Evolutionary conservation across 2,329 filamentous ascomycete species (phyloP).

Genomic region (Colletotrichum sp.): DNA sequence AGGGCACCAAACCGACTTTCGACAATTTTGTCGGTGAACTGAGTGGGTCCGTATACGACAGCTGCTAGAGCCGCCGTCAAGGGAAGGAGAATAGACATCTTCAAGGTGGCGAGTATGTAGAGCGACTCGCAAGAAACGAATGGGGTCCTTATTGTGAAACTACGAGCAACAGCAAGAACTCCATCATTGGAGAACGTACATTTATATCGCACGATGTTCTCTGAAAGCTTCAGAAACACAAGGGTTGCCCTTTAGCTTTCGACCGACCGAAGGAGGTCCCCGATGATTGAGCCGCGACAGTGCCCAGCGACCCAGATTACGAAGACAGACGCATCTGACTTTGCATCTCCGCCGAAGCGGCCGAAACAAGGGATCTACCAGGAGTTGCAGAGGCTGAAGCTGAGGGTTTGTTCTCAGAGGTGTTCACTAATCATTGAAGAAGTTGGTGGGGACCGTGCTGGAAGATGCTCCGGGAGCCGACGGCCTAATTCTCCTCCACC

Average conservation of each 20-base stretch:
- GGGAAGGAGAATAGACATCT: neutral
- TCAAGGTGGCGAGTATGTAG: neutral
- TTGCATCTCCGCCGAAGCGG: neutral
- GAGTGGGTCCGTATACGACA: neutral
- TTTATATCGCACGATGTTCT: neutral
- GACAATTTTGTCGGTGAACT: neutral
- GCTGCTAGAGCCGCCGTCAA: neutral
- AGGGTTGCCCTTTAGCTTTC: neutral
- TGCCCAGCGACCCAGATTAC: neutral
- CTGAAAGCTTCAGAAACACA: neutral
- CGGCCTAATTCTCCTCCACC: neutral
- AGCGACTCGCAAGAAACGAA: neutral
- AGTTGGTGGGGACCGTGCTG: neutral
- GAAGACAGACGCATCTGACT: neutral
- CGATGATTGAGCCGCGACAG: neutral
- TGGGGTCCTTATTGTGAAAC: neutral
- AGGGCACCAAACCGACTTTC: neutral
- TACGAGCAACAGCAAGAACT: neutral
- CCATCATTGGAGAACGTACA: neutral
- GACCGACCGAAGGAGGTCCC: neutral
- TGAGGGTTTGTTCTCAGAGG: neutral
- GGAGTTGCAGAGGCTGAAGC: neutral
- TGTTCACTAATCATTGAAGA: neutral
- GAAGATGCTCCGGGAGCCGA: neutral
- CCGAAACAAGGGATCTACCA: neutral